These are phyloP conservation scores for Trypanosoma brucei DNA, from an alignment of 208 protist species.

Conservation along the genomic window DNA sequence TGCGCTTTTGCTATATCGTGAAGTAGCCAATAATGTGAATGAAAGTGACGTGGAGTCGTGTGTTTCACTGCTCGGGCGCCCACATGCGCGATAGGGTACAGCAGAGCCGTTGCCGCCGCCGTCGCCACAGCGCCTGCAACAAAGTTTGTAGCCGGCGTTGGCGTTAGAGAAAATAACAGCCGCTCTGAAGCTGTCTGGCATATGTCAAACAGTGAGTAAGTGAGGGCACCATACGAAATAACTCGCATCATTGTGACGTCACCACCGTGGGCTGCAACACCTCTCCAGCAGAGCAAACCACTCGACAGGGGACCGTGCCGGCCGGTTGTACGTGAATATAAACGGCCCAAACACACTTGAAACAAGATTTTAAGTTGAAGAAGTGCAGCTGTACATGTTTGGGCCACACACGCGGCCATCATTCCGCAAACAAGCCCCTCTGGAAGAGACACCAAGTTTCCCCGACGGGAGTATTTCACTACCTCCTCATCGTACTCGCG, in stretches of 20 bases:
- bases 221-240: constrained; percentile 90
- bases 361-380: constrained; percentile 93
- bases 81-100: constrained; percentile 92
- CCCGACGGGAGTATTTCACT: constrained; percentile 26
- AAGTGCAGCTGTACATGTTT: constrained; percentile 88
- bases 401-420: constrained; percentile 85
- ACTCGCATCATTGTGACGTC: constrained; percentile 91
- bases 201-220: constrained; percentile 90
- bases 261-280: constrained; percentile 84
- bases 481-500: constrained; percentile 65
- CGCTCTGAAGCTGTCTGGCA: constrained; percentile 76
- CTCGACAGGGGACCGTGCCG: constrained; percentile 31
- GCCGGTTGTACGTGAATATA: constrained; percentile 19
- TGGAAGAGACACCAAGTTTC: constrained; percentile 57
- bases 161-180: constrained; percentile 62
- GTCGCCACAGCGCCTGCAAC: constrained; percentile 79
- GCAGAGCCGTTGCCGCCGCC: constrained; percentile 68
- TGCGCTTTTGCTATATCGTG: constrained; percentile 48
- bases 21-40: constrained; percentile 79
- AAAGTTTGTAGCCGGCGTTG: constrained; percentile 72
- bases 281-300: constrained; percentile 55
- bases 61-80: constrained; percentile 56
- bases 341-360: constrained; percentile 68
- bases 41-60: constrained; percentile 30
- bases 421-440: constrained; percentile 86